Conservation (phyloP, 192 early-diverging fungal species). For the Coemansia furcata region DNA sequence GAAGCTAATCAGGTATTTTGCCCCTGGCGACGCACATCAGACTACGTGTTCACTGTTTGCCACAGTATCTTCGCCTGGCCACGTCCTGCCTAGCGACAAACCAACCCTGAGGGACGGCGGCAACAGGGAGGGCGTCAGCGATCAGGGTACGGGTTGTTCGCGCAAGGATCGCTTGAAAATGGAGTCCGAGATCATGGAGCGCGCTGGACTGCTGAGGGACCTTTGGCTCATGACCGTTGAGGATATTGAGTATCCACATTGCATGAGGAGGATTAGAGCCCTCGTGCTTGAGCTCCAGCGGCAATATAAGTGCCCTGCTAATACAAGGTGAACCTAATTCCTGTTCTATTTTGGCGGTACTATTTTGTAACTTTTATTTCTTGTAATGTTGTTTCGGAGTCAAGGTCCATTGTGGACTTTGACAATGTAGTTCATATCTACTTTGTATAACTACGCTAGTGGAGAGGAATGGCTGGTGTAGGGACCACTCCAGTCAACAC, state of each 20-base stretch:
- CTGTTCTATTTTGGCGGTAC: background rate
- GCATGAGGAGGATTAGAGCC: slow-evolving; percentile 47
- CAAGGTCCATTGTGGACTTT: no score
- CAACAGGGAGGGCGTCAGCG: background rate
- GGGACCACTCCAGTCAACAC: no score
- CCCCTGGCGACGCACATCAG: no score
- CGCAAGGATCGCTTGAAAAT: slow-evolving; percentile 36
- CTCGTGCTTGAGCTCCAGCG: slow-evolving; percentile 39
- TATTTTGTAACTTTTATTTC: background rate
- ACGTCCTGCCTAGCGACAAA: slow-evolving; percentile 34
- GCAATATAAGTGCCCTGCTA: slow-evolving; percentile 7
- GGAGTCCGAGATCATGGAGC: slow-evolving; percentile 41
- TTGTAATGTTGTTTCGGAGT: no score
- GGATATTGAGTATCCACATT: slow-evolving; percentile 53
- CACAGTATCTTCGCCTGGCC: slow-evolving; percentile 9
- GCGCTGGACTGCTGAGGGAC: slow-evolving; percentile 40
- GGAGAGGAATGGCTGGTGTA: no score
- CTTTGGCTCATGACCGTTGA: slow-evolving; percentile 53
- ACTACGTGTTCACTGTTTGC: background rate
- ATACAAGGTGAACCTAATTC: background rate
- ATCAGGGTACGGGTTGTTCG: background rate
- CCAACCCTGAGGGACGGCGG: slow-evolving; percentile 6
- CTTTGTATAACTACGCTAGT: no score
- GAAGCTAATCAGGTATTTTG: slow-evolving; percentile 4
- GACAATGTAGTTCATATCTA: no score